phyloP scores from a whole-genome alignment of 2,329 filamentous ascomycete genomes.

The Calonectria pauciramosa region DNA sequence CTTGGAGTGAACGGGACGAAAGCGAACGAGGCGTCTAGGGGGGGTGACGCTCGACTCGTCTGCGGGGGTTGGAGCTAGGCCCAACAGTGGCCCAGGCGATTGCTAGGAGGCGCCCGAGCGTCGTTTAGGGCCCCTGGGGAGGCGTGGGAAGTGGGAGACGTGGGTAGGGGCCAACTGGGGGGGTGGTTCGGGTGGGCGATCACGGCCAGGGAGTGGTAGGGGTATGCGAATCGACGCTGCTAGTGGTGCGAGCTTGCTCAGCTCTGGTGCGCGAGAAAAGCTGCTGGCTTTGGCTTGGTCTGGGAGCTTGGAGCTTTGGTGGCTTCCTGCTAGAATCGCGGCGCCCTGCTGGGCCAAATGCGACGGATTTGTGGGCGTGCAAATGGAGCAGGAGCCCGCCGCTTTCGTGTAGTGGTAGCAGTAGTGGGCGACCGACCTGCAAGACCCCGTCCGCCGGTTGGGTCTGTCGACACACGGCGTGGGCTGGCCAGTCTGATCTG shows the following conservation, averaged over 20 bases:
- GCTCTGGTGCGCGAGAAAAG: conserved; percentile 14
- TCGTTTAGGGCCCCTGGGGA: conserved; percentile 45
- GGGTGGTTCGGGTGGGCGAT: conserved; percentile 44
- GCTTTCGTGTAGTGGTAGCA: conserved; percentile 13
- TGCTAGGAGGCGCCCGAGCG: conserved; percentile 44
- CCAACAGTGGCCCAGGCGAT: conserved; percentile 44
- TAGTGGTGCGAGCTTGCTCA: conserved; percentile 17
- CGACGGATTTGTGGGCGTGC: conserved; percentile 4
- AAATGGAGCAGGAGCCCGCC: neutral
- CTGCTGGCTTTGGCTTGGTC: conserved; percentile 12
- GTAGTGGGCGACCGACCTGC: conserved; percentile 1
- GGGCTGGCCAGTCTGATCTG: conserved; percentile 1
- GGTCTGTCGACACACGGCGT: conserved; percentile 10
- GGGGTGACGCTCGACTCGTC: conserved; percentile 44
- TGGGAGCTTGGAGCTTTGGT: conserved; percentile 30
- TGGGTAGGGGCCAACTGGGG: conserved; percentile 26
- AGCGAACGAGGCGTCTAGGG: conserved; percentile 46
- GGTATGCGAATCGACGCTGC: conserved; percentile 1
- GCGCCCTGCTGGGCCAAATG: conserved; percentile 7
- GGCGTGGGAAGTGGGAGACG: conserved; percentile 24
- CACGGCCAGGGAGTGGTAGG: conserved; percentile 35
- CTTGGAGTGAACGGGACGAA: conserved; percentile 33
- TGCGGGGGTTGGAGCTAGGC: conserved; percentile 47
- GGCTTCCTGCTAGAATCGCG: conserved; percentile 9
- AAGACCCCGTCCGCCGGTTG: conserved; percentile 2